Evolutionary conservation across 2,329 filamentous ascomycete genomes (phyloP), one percentile per base, ranked within the genome.

Genomic region (Albifimbria verrucaria): DNA sequence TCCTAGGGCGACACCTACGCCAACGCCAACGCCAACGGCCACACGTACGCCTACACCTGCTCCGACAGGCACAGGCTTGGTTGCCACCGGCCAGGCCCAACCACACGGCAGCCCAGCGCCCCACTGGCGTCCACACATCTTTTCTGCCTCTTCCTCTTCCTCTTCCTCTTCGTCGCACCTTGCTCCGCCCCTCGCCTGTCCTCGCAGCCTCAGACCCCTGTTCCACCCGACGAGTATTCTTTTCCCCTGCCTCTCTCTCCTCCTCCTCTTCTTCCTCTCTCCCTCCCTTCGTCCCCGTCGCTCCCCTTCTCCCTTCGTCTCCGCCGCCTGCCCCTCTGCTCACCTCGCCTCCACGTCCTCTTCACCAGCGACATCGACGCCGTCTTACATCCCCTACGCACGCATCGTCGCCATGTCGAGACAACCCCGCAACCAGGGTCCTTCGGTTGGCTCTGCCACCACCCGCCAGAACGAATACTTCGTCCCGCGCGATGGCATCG

Each of bases 401-500:
- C 46, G 46, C 12, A 43, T 50, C 53, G 53, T 57, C 54, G 68
- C 68, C 67, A 75, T 67, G 66, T 69, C 72, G 60, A 73, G 73
- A 68, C 63, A 68, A 62, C 65, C 67, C 61, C 65, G 67, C 72
- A 63, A 70, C 68, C 62, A 69, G 62, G 59, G 61, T 59, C 65
- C 68, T 55, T 57, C 68, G 61, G 58, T 65, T 32, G 57, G 59
- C 53, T 62, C 72, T 56, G 65, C 74, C 50, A 68, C 75, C 52
- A 71, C 74, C 53, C 80, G 82, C 55, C 82, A 88, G 69, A 90
- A 90, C 72, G 87, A 91, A 73, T 92, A 91, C 69, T 92, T 92
- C 70, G 85, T 92, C 52, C 86, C 87, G 45, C 84, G 87, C 65
- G 87, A 91, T 71, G 88, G 89, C 67, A 92, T 92, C 71, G 88